These are phyloP conservation scores for Entomortierella beljakovae DNA, from an alignment of 192 early-diverging fungal species.

Conservation along the genomic window DNA sequence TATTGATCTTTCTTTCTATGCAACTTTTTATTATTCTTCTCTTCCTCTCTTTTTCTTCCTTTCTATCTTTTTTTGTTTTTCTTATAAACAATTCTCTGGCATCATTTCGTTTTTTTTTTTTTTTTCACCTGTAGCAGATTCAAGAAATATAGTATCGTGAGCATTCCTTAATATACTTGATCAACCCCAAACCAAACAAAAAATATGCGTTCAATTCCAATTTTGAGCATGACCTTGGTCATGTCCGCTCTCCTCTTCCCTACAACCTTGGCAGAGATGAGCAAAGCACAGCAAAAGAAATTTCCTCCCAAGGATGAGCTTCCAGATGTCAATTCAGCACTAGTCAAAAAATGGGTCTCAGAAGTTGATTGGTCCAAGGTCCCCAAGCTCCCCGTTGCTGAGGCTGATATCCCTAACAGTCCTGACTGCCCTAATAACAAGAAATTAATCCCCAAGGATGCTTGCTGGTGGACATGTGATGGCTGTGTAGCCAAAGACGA, in stretches of 20 bases:
- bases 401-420: conserved; percentile 36
- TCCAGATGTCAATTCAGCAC: conserved; percentile 18
- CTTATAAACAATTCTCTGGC: neutral
- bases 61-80: no score
- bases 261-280: conserved; percentile 18
- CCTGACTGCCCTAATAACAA: conserved; percentile 37
- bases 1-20: neutral
- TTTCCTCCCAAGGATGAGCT: conserved; percentile 23
- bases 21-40: neutral
- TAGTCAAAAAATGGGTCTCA: conserved; percentile 52
- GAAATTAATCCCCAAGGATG: conserved; percentile 27
- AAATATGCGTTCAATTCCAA: conserved; percentile 31
- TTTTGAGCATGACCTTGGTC: conserved; percentile 40
- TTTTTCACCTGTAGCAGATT: neutral
- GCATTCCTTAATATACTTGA: neutral
- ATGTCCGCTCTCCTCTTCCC: conserved; percentile 24
- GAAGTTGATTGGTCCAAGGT: conserved; percentile 51
- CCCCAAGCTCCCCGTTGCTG: conserved; percentile 40
- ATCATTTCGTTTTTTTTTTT: neutral
- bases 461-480: conserved; percentile 63
- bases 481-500: conserved; percentile 59
- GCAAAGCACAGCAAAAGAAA: conserved; percentile 27
- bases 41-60: neutral
- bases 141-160: neutral
- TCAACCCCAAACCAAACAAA: neutral